phyloP scores from a whole-genome alignment of 139 green algal genomes.

The Pseudopediastrum boryanum region DNA sequence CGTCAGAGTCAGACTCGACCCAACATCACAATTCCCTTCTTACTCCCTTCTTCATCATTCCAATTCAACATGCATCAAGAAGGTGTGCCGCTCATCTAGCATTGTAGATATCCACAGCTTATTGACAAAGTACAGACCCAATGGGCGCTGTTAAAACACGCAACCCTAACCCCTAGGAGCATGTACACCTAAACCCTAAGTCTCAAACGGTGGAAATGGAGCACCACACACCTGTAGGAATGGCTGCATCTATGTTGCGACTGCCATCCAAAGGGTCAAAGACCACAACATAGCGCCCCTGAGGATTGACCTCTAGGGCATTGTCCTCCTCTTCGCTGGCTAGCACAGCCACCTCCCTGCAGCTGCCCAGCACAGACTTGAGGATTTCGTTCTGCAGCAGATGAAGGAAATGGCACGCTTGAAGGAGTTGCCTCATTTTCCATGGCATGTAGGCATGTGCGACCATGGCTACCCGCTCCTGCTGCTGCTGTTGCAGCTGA shows the following conservation, averaged over 20 bases:
- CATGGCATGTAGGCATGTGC: no score
- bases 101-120: not conserved
- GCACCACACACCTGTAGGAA: slow-evolving; percentile 63
- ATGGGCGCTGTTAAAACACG: not conserved
- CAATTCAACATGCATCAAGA: no score
- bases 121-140: not conserved
- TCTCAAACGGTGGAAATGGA: no score
- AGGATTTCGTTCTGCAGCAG: slow-evolving; percentile 57
- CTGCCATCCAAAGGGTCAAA: slow-evolving; percentile 81
- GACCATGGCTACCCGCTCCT: no score
- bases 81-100: not conserved
- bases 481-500: no score
- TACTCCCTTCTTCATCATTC: no score
- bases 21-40: no score
- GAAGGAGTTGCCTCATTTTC: no score
- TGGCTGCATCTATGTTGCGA: slow-evolving; percentile 70
- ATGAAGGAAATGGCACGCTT: no score
- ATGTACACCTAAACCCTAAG: no score
- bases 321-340: slow-evolving; percentile 77
- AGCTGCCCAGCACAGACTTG: slow-evolving; percentile 43
- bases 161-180: not conserved
- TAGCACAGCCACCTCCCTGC: slow-evolving; percentile 49
- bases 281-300: slow-evolving; percentile 51
- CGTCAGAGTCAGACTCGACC: no score
- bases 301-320: not conserved